A percentile compares a stretch with the other conserved stretches of the same genome.
These are phyloP conservation scores for Boletus subcaerulescens DNA, from an alignment of 768 basidiomycete species.

Conservation along the genomic window DNA sequence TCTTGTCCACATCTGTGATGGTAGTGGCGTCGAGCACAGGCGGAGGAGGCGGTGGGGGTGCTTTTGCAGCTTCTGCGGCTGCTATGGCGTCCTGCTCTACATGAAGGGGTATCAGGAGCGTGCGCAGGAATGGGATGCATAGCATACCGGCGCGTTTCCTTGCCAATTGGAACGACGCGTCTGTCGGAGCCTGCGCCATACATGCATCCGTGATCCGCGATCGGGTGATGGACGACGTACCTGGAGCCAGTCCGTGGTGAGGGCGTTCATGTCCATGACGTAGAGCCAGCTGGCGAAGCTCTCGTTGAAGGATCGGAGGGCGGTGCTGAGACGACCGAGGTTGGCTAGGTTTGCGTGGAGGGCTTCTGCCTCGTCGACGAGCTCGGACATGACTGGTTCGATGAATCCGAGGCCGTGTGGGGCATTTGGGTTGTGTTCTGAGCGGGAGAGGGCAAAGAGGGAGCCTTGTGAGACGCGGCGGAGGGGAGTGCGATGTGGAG, in stretches of 20 bases:
- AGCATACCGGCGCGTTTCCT: conserved; percentile 56
- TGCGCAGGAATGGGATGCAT: not conserved
- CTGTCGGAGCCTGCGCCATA: conserved; percentile 50
- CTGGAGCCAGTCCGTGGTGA: conserved; percentile 93
- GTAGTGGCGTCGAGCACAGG: conserved; percentile 5
- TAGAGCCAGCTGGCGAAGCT: conserved; percentile 90
- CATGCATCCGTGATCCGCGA: not conserved
- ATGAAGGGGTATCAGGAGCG: not conserved
- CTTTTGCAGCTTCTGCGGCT: conserved; percentile 52
- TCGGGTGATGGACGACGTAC: conserved; percentile 32
- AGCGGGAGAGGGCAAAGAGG: conserved; percentile 79
- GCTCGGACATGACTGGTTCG: conserved; percentile 78
- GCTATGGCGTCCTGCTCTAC: conserved; percentile 56
- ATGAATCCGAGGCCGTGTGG: conserved; percentile 85
- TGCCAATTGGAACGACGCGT: conserved; percentile 58
- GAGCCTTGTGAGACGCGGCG: conserved; percentile 91
- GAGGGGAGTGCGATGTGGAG: conserved; percentile 73
- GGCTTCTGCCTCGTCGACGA: conserved; percentile 83
- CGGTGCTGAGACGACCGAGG: conserved; percentile 67
- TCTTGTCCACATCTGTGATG: conserved; percentile 29
- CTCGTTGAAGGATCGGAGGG: conserved; percentile 86
- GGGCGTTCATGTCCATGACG: conserved; percentile 90
- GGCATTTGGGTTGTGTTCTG: conserved; percentile 62
- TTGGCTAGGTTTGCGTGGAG: conserved; percentile 73
- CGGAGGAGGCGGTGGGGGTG: conserved; percentile 29